Percentiles rank a stretch among this genome's conserved stretches.
phyloP scores from a whole-genome alignment of 192 early-diverging fungal genomes.

The Oehlia diaphana region DNA sequence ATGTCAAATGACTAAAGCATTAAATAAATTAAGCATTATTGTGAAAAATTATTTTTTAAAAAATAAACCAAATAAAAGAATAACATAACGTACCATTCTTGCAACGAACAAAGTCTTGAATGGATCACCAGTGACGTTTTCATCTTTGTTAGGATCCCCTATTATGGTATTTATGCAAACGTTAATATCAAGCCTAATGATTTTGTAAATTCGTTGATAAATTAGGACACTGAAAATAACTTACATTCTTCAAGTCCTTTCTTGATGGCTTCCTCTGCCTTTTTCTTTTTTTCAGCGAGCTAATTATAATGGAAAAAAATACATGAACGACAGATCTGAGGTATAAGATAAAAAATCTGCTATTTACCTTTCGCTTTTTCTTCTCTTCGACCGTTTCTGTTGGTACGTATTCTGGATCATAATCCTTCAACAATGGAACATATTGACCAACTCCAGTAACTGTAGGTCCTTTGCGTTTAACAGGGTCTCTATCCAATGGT shows the following conservation, averaged over 20 bases:
- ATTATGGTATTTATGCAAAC: neutral
- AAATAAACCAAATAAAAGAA: neutral
- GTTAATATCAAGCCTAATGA: neutral
- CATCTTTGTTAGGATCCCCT: slow-evolving; percentile 77
- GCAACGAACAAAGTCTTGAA: slow-evolving; percentile 92
- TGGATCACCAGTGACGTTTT: slow-evolving; percentile 76
- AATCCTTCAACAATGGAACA: slow-evolving; percentile 48
- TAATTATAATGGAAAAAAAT: slow-evolving; percentile 10
- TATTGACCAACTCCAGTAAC: slow-evolving; percentile 63
- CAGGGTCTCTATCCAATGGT: slow-evolving; percentile 68
- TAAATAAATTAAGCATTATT: neutral
- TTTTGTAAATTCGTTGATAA: neutral
- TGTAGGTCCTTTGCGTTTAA: slow-evolving; percentile 50
- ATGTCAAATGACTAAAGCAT: slow-evolving; percentile 61
- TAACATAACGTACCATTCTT: slow-evolving; percentile 56
- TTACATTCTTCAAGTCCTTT: slow-evolving; percentile 55
- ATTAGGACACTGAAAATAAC: neutral
- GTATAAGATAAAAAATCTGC: neutral
- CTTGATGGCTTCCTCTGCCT: slow-evolving; percentile 60
- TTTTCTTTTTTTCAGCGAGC: slow-evolving; percentile 55
- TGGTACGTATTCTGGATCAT: slow-evolving; percentile 76
- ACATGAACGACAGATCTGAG: no score
- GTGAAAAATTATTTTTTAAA: neutral
- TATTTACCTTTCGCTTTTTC: slow-evolving; percentile 64
- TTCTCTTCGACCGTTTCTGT: slow-evolving; percentile 67